phyloP scores from a whole-genome alignment of 164 flowering plant genomes.

The Protea cynaroides region DNA sequence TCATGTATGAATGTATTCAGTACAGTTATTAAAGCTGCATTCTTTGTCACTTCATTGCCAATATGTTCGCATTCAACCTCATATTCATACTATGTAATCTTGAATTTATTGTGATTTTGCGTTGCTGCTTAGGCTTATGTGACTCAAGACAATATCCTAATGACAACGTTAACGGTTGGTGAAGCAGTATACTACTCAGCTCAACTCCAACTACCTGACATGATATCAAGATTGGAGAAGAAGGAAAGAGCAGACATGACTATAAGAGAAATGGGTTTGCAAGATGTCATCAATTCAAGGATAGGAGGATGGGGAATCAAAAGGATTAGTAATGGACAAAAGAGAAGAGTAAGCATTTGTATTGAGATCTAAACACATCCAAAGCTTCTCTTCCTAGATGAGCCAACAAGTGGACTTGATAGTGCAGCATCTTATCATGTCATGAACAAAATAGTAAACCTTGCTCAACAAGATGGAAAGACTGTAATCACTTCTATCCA shows the following conservation, averaged over 20 bases:
- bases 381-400: slow-evolving; percentile 56
- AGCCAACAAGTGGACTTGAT: slow-evolving; percentile 70
- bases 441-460: slow-evolving; percentile 31
- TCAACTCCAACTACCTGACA: slow-evolving; percentile 45
- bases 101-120: no score
- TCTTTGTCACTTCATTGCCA: no score
- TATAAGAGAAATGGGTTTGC: slow-evolving; percentile 58
- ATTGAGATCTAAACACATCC: slow-evolving; percentile 49
- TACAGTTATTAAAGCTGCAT: no score
- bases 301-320: slow-evolving; percentile 51
- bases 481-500: slow-evolving; percentile 61
- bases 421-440: slow-evolving; percentile 61
- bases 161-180: slow-evolving; percentile 44
- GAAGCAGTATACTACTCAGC: slow-evolving; percentile 67
- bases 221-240: slow-evolving; percentile 38
- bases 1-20: no score
- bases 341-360: slow-evolving; percentile 58
- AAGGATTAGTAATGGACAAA: slow-evolving; percentile 62
- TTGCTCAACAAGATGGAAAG: slow-evolving; percentile 32
- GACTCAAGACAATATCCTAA: slow-evolving; percentile 51
- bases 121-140: slow-evolving; percentile 41
- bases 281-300: slow-evolving; percentile 36
- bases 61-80: no score
- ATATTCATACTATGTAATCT: no score
- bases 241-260: slow-evolving; percentile 39